A percentile compares a stretch with the other conserved stretches of the same genome.
Evolutionary conservation across 2,329 filamentous ascomycete species (phyloP).

Genomic region (Botryosphaeria agaves): DNA sequence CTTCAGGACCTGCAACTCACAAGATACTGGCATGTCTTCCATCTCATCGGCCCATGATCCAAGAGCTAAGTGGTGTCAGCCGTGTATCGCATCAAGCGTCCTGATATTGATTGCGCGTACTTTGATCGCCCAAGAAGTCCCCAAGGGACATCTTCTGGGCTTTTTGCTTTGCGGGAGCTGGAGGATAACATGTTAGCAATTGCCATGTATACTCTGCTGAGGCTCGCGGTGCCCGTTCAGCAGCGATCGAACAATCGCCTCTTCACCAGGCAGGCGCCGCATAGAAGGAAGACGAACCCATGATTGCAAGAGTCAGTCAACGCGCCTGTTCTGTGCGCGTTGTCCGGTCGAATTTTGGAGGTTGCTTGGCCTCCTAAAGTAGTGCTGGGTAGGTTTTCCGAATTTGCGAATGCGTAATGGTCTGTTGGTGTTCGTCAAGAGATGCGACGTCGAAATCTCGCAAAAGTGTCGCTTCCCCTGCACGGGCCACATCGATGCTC

Average conservation of each 20-base stretch:
- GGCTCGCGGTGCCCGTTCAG: background rate
- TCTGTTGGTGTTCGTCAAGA: background rate
- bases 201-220: slow-evolving; percentile 2
- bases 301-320: slow-evolving; percentile 34
- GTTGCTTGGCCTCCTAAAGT: background rate
- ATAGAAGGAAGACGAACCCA: slow-evolving; percentile 25
- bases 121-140: slow-evolving; percentile 83
- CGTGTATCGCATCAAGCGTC: slow-evolving; percentile 7
- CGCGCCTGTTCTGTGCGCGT: slow-evolving; percentile 6
- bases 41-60: slow-evolving; percentile 99
- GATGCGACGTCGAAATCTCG: background rate
- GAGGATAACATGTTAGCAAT: slow-evolving; percentile 26
- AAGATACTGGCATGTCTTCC: slow-evolving; percentile 61
- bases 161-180: slow-evolving; percentile 87
- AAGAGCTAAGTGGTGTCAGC: slow-evolving; percentile 34
- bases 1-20: slow-evolving; percentile 33
- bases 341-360: slow-evolving; percentile 1
- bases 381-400: background rate
- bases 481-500: background rate
- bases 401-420: background rate
- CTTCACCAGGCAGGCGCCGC: slow-evolving; percentile 8
- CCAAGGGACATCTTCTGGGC: slow-evolving; percentile 94
- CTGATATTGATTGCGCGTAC: slow-evolving; percentile 36
- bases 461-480: background rate
- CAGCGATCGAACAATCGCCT: background rate